Evolutionary conservation across 2,329 filamentous ascomycete species (phyloP), one percentile per base, ranked within the genome.

Genomic region (Macrophomina phaseolina): DNA sequence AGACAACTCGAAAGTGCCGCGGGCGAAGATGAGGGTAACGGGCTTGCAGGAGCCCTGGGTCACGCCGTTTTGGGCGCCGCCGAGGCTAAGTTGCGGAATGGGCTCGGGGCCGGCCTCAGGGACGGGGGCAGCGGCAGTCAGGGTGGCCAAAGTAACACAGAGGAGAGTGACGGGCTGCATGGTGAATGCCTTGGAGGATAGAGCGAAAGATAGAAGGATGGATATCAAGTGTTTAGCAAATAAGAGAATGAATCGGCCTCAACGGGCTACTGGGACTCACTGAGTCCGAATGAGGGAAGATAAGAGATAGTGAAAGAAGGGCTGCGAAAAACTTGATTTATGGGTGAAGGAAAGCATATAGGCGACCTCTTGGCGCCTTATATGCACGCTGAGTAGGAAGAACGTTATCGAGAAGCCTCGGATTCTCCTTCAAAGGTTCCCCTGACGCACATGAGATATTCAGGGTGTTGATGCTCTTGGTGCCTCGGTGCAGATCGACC

Each of bases 21-120:
- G 81, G n/a, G 85, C 85, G 70, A 85, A 87, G 70, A 88, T 82
- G 62, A 87, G 74, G 7, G 84, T 87, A 2, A n/a, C 30, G 70
- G 49, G n/a, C 6, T 55, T 55, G 63, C 63, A 65, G 38, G 28
- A 6, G 49, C 23, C 14, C 69, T 38, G 52, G 16, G 67, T 73
- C 51, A 76, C 67, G 61, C 76, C 74, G 62, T 73, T 74, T 49
- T 74, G 73, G 0, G 70, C 72, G 14, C 34, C 64, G 38, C 69
- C 71, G 28, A 58, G 70, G 40, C 70, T 16, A 18, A 58, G 53
- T 16, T 58, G 53, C 2, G 51, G 51, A 32, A 36, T 2, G 11
- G 51, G 42, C 1, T 45, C 42, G 40, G 38, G 38, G 16, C 11
- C 16, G 2, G 55, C 34, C 14, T 23, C 58, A 1, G 61, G 62